phyloP scores from a whole-genome alignment of 2,329 filamentous ascomycete species.

The Coniochaeta ligniaria region DNA sequence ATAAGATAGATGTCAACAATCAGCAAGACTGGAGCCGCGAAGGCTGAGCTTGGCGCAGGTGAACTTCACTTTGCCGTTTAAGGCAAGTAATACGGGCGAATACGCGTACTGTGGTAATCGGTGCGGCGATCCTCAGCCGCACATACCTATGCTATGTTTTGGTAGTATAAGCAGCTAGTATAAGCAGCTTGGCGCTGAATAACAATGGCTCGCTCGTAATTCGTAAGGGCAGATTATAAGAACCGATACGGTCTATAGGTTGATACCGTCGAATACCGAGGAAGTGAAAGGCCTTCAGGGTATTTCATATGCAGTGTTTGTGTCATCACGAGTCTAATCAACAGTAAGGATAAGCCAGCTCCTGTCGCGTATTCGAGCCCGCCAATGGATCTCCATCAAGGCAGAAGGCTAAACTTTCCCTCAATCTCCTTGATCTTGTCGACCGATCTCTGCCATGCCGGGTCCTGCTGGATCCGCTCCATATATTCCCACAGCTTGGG shows the following conservation, averaged over 20 bases:
- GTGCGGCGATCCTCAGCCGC: neutral
- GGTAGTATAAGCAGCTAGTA: no score
- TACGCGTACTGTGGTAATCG: neutral
- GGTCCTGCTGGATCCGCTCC: constrained; percentile 33
- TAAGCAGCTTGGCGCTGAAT: neutral
- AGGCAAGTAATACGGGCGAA: neutral
- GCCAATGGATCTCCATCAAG: constrained; percentile 1
- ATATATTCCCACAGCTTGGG: constrained; percentile 42
- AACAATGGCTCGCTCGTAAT: neutral
- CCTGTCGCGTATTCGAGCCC: no score
- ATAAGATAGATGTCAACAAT: neutral
- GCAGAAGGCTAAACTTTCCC: constrained; percentile 26
- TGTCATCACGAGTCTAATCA: no score
- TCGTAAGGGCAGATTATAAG: neutral
- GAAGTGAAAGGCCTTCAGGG: neutral
- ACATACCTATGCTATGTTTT: neutral
- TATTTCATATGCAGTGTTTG: neutral
- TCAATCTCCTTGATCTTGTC: constrained; percentile 44
- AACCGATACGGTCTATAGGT: neutral
- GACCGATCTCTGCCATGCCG: constrained; percentile 39
- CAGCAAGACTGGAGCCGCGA: neutral
- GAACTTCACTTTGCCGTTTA: neutral
- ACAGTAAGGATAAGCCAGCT: no score
- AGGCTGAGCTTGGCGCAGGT: neutral
- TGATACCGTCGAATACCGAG: neutral